These are phyloP conservation scores for Argentina anserina DNA, from an alignment of 306 rosid genomes.

Conservation along the genomic window DNA sequence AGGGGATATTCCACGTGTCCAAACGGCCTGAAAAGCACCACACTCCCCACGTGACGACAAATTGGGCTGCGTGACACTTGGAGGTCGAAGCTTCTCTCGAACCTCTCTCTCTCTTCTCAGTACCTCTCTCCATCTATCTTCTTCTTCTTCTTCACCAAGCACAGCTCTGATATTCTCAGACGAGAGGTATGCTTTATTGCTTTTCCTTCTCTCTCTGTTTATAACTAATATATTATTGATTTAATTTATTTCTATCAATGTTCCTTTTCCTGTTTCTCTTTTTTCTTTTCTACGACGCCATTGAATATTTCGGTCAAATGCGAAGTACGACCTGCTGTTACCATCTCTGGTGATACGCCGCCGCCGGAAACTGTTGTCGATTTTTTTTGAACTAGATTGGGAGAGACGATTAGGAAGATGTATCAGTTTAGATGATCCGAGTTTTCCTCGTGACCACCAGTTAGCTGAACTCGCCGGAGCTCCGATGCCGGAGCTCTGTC, in stretches of 20 bases:
- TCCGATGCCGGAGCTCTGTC: neutral
- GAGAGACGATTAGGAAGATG: neutral
- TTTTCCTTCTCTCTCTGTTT: too few species aligned
- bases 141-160: neutral
- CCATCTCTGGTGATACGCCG: neutral
- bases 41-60: neutral
- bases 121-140: neutral
- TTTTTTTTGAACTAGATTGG: neutral
- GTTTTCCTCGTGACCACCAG: neutral
- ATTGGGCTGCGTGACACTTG: slow-evolving; percentile 2
- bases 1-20: neutral
- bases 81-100: neutral
- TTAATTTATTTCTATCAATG: too few species aligned
- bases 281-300: too few species aligned
- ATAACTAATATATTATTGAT: too few species aligned
- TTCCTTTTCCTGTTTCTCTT: neutral
- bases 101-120: neutral
- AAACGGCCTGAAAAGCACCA: neutral
- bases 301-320: neutral
- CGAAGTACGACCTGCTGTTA: slow-evolving; percentile 2
- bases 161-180: neutral
- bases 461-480: neutral
- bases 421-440: neutral
- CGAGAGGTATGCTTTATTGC: neutral
- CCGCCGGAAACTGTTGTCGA: neutral